phyloP scores from a whole-genome alignment of 768 basidiomycete species.

The Tylopilus sp. region DNA sequence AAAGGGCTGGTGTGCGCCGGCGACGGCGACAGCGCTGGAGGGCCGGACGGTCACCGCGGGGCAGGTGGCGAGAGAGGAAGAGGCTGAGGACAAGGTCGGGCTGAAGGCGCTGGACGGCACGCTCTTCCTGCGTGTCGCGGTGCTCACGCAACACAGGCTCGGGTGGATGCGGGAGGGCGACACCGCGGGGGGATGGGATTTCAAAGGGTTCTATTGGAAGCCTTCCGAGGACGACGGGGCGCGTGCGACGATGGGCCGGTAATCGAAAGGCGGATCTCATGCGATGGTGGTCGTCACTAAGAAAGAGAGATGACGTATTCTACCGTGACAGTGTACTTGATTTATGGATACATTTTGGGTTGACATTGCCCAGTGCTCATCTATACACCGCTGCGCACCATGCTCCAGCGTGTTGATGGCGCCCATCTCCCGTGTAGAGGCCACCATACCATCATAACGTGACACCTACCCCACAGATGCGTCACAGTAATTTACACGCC shows the following conservation, averaged over 20 bases:
- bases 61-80: conserved; percentile 20
- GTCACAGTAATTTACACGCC: too few relatives aligned
- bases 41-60: conserved; percentile 16
- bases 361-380: too few relatives aligned
- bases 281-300: too few relatives aligned
- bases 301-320: too few relatives aligned
- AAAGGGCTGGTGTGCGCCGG: conserved; percentile 24
- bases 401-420: neutral
- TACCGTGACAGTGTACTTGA: too few relatives aligned
- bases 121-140: conserved; percentile 57
- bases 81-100: conserved; percentile 25
- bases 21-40: too few relatives aligned
- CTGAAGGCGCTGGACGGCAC: conserved; percentile 48
- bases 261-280: too few relatives aligned
- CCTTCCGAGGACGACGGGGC: neutral
- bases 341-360: too few relatives aligned
- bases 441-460: too few relatives aligned
- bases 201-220: conserved; percentile 15
- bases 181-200: conserved; percentile 20
- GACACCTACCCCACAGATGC: too few relatives aligned
- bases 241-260: neutral
- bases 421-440: neutral
- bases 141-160: conserved; percentile 42
- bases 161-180: conserved; percentile 42
- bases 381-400: too few relatives aligned